Evolutionary conservation across 176 grass and related monocot genomes (phyloP).

Genomic region (Calamus simplicifolius): DNA sequence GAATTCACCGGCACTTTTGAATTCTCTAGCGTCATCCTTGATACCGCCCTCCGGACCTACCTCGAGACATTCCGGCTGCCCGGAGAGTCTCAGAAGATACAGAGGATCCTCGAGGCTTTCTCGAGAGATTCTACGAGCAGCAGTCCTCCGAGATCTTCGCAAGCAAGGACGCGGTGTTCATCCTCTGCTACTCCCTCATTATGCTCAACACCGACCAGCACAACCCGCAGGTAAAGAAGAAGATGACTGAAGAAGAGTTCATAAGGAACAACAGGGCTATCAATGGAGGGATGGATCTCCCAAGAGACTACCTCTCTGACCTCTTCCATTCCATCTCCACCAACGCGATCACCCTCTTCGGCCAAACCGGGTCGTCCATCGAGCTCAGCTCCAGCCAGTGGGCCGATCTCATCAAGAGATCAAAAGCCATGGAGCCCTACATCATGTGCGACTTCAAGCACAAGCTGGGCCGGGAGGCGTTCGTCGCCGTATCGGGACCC

Average conservation of each 20-base stretch:
- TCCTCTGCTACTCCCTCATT: conserved; percentile 91
- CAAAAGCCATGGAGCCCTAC: conserved; percentile 44
- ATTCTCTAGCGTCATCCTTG: conserved; percentile 62
- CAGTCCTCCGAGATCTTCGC: conserved; percentile 57
- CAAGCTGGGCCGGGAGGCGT: conserved; percentile 69
- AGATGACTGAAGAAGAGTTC: conserved; percentile 94
- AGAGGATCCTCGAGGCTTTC: conserved; percentile 75
- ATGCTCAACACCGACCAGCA: conserved; percentile 99
- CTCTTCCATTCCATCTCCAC: conserved; percentile 78
- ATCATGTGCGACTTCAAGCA: conserved; percentile 74
- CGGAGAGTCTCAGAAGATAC: conserved; percentile 97
- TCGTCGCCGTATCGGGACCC: conserved; percentile 60
- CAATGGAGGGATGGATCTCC: conserved; percentile 69
- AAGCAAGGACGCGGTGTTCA: conserved; percentile 71
- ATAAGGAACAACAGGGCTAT: conserved; percentile 85
- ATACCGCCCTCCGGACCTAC: conserved; percentile 65
- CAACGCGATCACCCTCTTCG: conserved; percentile 74
- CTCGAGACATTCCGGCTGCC: conserved; percentile 86
- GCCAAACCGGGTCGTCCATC: neutral
- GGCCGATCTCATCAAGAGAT: conserved; percentile 55
- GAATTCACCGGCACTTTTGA: conserved; percentile 82
- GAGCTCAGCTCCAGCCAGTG: conserved; percentile 51
- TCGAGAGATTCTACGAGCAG: conserved; percentile 73
- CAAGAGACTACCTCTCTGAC: conserved; percentile 74
- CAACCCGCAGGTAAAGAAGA: conserved; percentile 98